A percentile compares a stretch with the other conserved stretches of the same genome.
Conservation (phyloP, 1,139 yeast species). For the Yamadazyma taylorii region DNA sequence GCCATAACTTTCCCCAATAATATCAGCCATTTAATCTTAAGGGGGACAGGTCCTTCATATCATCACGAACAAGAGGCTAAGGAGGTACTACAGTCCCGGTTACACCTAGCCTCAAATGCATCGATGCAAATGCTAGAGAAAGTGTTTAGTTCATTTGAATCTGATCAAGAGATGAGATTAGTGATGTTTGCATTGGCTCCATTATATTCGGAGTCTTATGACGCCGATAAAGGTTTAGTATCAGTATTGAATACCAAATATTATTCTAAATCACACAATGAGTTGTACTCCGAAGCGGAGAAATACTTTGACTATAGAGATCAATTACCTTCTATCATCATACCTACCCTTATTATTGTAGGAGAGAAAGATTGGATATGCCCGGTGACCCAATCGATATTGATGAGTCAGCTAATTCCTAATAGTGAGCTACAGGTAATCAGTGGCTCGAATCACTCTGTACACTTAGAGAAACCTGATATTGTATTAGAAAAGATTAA, state of each 20-base stretch:
- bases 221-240: not conserved
- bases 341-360: not conserved
- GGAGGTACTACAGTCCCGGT: constrained; percentile 1
- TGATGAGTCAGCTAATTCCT: not conserved
- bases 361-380: constrained; percentile 2
- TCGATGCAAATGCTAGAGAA: constrained; percentile 1
- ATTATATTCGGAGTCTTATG: not conserved
- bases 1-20: not conserved
- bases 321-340: not conserved
- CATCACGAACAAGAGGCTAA: constrained; percentile 1
- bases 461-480: not conserved
- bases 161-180: constrained; percentile 1
- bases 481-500: not conserved
- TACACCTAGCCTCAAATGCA: constrained; percentile 1
- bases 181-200: constrained; percentile 3
- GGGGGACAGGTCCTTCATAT: constrained; percentile 1
- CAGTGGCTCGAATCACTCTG: not conserved
- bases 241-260: not conserved
- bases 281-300: constrained; percentile 1
- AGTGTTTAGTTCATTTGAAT: not conserved
- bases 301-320: not conserved
- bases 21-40: not conserved
- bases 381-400: not conserved
- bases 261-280: not conserved
- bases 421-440: not conserved